These are phyloP conservation scores for Trichoderma sp. DNA, from an alignment of 2,329 filamentous ascomycete species.

Conservation along the genomic window DNA sequence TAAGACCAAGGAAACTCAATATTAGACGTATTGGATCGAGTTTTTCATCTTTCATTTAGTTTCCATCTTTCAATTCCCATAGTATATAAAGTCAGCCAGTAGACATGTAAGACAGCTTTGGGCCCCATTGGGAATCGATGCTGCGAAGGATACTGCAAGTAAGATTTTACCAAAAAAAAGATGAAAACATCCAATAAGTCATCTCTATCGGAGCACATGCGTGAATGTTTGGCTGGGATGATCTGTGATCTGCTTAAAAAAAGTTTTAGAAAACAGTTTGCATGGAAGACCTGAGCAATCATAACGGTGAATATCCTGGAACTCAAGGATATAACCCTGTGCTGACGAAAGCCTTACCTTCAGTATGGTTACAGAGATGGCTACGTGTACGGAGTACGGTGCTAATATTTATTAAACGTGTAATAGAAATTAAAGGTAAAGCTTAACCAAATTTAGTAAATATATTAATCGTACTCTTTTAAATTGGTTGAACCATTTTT, in stretches of 20 bases:
- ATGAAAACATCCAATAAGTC: not conserved
- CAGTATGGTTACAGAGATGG: not conserved
- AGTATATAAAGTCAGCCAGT: not conserved
- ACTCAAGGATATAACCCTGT: not conserved
- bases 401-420: not conserved
- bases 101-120: not conserved
- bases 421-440: not conserved
- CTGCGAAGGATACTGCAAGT: not conserved
- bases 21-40: not conserved
- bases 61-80: not conserved
- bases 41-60: not conserved
- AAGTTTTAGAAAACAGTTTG: not conserved
- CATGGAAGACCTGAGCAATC: not conserved
- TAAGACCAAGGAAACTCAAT: not conserved
- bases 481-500: not conserved
- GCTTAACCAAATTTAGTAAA: not conserved
- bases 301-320: not conserved
- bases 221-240: not conserved
- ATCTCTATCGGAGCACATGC: not conserved
- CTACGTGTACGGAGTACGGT: not conserved
- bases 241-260: not conserved
- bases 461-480: not conserved
- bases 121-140: not conserved
- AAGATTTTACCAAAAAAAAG: not conserved
- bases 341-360: not conserved